Conservation (phyloP, 164 flowering plant genomes). For the Stephania japonica region DNA sequence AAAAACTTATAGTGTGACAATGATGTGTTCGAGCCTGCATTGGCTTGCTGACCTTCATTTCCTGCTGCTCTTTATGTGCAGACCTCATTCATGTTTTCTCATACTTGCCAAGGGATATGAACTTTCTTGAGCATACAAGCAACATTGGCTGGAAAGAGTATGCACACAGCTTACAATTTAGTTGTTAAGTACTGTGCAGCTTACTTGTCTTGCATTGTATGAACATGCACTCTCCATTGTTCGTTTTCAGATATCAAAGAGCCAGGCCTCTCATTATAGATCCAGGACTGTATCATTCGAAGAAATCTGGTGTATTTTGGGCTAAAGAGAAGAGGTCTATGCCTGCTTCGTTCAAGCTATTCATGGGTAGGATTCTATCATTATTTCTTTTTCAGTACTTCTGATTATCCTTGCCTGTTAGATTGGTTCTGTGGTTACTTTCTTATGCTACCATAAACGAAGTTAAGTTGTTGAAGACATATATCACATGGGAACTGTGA, state of each 20-base stretch:
- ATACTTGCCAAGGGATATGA: constrained; percentile 74
- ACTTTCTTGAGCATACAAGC: constrained; percentile 87
- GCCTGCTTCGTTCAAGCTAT: constrained; percentile 85
- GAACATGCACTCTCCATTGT: neutral
- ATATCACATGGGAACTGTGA: neutral
- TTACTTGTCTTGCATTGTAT: neutral
- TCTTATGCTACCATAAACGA: neutral
- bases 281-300: constrained; percentile 71
- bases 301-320: constrained; percentile 76
- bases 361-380: constrained; percentile 15
- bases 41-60: neutral
- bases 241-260: constrained; percentile 46
- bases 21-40: neutral
- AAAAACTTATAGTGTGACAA: neutral
- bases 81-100: constrained; percentile 83
- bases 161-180: constrained; percentile 19
- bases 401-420: neutral
- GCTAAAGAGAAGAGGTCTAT: constrained; percentile 66
- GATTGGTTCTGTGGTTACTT: neutral
- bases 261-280: constrained; percentile 81
- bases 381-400: neutral
- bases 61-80: constrained; percentile 20
- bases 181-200: constrained; percentile 2
- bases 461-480: neutral
- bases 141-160: constrained; percentile 89